Conservation (phyloP, 1,284 basidiomycete species). For the Dichomitus squalens region DNA sequence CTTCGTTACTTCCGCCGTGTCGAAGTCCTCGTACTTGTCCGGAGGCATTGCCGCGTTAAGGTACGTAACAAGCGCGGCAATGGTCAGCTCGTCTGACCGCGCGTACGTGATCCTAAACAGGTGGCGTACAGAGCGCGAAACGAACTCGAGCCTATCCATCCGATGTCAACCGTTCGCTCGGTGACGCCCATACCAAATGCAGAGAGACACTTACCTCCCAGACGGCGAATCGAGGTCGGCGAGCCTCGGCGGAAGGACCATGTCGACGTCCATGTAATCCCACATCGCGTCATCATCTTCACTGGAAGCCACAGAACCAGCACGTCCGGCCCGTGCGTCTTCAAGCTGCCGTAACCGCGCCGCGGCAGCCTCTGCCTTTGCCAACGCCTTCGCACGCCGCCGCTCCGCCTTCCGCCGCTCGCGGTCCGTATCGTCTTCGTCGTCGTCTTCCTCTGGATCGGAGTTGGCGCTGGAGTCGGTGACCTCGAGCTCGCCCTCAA, state of each 20-base stretch:
- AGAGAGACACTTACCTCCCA: slow-evolving; percentile 48
- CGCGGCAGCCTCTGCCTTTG: slow-evolving; percentile 20
- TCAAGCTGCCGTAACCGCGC: slow-evolving; percentile 26
- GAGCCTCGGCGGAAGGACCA: slow-evolving; percentile 31
- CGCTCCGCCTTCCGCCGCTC: slow-evolving; percentile 21
- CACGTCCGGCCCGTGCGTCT: slow-evolving; percentile 19
- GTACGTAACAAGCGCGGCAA: slow-evolving; percentile 66
- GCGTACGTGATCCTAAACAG: slow-evolving; percentile 69
- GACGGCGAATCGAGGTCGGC: slow-evolving; percentile 57
- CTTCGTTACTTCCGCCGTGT: slow-evolving; percentile 68
- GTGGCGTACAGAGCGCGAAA: slow-evolving; percentile 57
- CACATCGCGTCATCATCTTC: slow-evolving; percentile 30
- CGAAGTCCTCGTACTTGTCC: slow-evolving; percentile 80
- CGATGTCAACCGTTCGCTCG: not conserved
- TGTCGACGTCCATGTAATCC: slow-evolving; percentile 27
- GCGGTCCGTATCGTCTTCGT: slow-evolving; percentile 23
- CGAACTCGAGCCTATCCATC: slow-evolving; percentile 52
- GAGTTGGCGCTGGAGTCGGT: slow-evolving; percentile 25
- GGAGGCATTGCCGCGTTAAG: slow-evolving; percentile 72
- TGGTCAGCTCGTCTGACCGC: slow-evolving; percentile 61
- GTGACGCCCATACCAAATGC: not conserved
- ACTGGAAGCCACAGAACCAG: slow-evolving; percentile 21
- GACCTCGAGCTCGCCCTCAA: slow-evolving; percentile 21
- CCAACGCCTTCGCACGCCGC: slow-evolving; percentile 21
- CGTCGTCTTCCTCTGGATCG: slow-evolving; percentile 31